Conservation (phyloP, 2,329 filamentous ascomycete genomes). For the Macrophomina pseudophaseolina region DNA sequence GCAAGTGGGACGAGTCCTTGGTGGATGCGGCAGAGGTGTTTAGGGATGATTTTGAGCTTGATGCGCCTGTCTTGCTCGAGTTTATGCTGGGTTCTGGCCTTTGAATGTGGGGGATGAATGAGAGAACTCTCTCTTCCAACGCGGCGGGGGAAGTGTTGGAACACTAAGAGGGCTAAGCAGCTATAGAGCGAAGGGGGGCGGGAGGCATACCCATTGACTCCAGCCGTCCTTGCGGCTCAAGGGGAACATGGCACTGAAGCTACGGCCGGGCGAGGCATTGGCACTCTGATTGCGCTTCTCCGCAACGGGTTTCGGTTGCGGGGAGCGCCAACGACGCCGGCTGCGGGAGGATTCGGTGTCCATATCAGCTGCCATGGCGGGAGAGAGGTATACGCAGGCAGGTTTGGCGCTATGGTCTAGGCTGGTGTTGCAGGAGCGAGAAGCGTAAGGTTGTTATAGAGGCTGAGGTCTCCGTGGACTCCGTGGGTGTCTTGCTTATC, state of each 20-base stretch:
- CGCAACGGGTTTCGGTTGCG: background rate
- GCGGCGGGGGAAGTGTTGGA: conserved; percentile 78
- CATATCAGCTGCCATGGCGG: too few species aligned
- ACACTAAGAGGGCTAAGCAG: conserved; percentile 68
- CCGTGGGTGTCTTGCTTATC: background rate
- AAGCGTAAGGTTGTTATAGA: too few species aligned
- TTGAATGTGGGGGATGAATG: conserved; percentile 80
- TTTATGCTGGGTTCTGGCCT: conserved; percentile 68
- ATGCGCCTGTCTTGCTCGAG: conserved; percentile 62
- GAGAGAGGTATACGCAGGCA: too few species aligned
- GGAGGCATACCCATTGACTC: conserved; percentile 75
- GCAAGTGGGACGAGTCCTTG: conserved; percentile 44
- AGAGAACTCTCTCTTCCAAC: conserved; percentile 87
- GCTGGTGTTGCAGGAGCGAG: too few species aligned
- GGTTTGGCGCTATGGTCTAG: too few species aligned
- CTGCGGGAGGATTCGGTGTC: background rate
- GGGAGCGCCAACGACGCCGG: background rate
- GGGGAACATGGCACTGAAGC: conserved; percentile 68
- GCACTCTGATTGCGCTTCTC: conserved; percentile 47
- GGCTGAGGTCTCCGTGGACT: background rate
- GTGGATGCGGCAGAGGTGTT: conserved; percentile 45
- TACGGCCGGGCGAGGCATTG: conserved; percentile 41
- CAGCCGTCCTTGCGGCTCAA: conserved; percentile 90
- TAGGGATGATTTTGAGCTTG: conserved; percentile 46
- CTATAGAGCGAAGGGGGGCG: too few species aligned